Evolutionary conservation across 2,329 filamentous ascomycete genomes (phyloP).

Genomic region (Xylariaceae sp.): DNA sequence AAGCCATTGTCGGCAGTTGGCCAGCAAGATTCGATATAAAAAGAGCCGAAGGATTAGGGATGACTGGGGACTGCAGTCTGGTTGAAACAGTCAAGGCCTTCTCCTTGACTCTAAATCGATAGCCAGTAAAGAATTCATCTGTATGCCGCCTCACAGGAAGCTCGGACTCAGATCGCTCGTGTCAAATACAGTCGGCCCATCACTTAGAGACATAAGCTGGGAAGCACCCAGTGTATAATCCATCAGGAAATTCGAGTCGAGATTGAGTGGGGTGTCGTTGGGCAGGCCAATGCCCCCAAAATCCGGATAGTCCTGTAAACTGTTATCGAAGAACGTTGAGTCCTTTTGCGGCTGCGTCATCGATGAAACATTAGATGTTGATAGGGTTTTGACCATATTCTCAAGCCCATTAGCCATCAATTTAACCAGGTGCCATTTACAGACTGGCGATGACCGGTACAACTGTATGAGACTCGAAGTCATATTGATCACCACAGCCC

Average conservation of each 20-base stretch:
- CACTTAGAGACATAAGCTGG: conserved; percentile 16
- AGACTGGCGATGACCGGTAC: conserved; percentile 45
- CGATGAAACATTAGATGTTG: background rate
- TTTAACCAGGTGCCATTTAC: conserved; percentile 49
- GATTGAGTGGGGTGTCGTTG: conserved; percentile 1
- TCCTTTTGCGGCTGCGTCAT: conserved; percentile 4
- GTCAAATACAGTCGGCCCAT: conserved; percentile 16
- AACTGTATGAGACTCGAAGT: conserved; percentile 42
- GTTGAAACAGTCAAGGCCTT: conserved; percentile 37
- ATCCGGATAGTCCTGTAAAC: background rate
- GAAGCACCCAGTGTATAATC: conserved; percentile 18
- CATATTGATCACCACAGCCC: conserved; percentile 41
- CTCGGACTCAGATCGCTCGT: conserved; percentile 18
- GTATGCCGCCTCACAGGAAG: conserved; percentile 5
- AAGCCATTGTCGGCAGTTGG: conserved; percentile 57
- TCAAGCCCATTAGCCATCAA: conserved; percentile 51
- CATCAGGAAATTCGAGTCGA: conserved; percentile 17
- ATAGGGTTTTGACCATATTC: conserved; percentile 38
- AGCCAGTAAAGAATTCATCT: background rate
- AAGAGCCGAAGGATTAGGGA: conserved; percentile 56
- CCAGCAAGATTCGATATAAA: conserved; percentile 53
- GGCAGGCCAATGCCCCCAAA: conserved; percentile 5
- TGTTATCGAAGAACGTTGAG: background rate
- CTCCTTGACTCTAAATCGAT: conserved; percentile 1
- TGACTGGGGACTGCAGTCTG: conserved; percentile 48